phyloP scores from a whole-genome alignment of 495 filamentous ascomycete species.

The Parachaetomium inaequale region DNA sequence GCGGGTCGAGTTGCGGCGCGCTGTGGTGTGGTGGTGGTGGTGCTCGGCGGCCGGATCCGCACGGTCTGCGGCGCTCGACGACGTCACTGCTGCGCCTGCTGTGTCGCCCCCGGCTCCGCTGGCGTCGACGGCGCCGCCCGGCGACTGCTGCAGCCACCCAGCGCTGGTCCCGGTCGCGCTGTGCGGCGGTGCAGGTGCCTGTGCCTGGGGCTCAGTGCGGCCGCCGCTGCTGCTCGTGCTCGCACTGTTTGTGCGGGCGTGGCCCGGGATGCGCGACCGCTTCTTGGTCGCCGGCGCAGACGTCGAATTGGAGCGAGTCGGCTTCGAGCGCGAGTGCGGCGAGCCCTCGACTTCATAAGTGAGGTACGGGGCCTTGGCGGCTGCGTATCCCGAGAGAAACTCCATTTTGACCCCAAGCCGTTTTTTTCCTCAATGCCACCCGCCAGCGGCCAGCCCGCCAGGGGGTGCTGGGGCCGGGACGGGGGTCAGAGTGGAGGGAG shows the following conservation, averaged over 20 bases:
- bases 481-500: slow-evolving; percentile 7
- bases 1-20: slow-evolving; percentile 22
- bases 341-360: slow-evolving; percentile 35
- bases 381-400: slow-evolving; percentile 36
- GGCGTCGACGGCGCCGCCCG: slow-evolving; percentile 18
- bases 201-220: slow-evolving; percentile 21
- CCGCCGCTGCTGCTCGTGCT: slow-evolving; percentile 33
- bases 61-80: slow-evolving; percentile 11
- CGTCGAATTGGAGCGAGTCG: slow-evolving; percentile 37
- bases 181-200: slow-evolving; percentile 12
- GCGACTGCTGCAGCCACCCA: slow-evolving; percentile 21
- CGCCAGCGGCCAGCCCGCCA: not conserved
- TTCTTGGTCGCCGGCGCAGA: slow-evolving; percentile 27
- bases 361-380: slow-evolving; percentile 36
- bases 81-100: slow-evolving; percentile 7
- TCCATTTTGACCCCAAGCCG: slow-evolving; percentile 30
- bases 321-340: slow-evolving; percentile 22
- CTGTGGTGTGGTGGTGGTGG: slow-evolving; percentile 12
- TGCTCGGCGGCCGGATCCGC: slow-evolving; percentile 11
- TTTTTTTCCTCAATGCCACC: slow-evolving; percentile 19
- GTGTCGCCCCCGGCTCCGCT: slow-evolving; percentile 12
- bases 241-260: slow-evolving; percentile 32
- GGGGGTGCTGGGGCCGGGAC: slow-evolving; percentile 6
- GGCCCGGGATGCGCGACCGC: slow-evolving; percentile 29
- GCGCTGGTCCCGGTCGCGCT: slow-evolving; percentile 16